Percentiles rank a stretch among this genome's conserved stretches.
Conservation (phyloP, 2,329 filamentous ascomycete species). For the Mollisiaceae sp. region DNA sequence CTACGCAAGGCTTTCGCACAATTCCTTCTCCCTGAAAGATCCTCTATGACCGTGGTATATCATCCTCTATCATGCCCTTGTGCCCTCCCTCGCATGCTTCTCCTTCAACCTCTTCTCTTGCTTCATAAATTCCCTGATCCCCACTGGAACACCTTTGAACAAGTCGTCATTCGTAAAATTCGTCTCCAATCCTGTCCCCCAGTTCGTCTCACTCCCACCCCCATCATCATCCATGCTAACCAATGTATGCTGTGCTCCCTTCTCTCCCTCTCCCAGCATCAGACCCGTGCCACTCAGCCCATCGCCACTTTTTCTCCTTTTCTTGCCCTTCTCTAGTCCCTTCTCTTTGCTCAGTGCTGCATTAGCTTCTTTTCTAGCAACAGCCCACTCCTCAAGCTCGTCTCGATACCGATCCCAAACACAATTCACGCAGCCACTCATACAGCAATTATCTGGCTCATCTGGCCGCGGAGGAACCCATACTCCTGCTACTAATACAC, state of each 20-base stretch:
- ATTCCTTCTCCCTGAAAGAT: background rate
- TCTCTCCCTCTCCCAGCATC: conserved; percentile 34
- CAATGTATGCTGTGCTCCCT: conserved; percentile 49
- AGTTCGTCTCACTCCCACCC: conserved; percentile 74
- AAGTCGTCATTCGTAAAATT: conserved; percentile 69
- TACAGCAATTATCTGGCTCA: conserved; percentile 98
- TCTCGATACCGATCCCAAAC: conserved; percentile 94
- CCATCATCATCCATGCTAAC: conserved; percentile 80
- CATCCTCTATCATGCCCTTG: conserved; percentile 4
- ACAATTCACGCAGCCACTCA: conserved; percentile 97
- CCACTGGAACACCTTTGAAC: conserved; percentile 83
- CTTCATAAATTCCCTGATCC: conserved; percentile 96
- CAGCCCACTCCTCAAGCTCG: conserved; percentile 88
- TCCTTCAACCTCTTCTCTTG: conserved; percentile 89
- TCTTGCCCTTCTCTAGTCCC: conserved; percentile 32
- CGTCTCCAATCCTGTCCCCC: conserved; percentile 51
- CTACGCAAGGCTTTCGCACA: background rate
- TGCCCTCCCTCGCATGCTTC: conserved; percentile 65
- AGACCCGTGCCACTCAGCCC: conserved; percentile 41
- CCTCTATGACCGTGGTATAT: background rate
- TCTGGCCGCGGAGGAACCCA: conserved; percentile 81
- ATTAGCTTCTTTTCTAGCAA: conserved; percentile 67
- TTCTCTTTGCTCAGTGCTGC: conserved; percentile 51
- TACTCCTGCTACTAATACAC: conserved; percentile 75
- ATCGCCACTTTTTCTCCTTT: conserved; percentile 28